Evolutionary conservation across 306 rosid species (phyloP), one percentile per base, ranked within the genome.

Genomic region (Quercus cerris): DNA sequence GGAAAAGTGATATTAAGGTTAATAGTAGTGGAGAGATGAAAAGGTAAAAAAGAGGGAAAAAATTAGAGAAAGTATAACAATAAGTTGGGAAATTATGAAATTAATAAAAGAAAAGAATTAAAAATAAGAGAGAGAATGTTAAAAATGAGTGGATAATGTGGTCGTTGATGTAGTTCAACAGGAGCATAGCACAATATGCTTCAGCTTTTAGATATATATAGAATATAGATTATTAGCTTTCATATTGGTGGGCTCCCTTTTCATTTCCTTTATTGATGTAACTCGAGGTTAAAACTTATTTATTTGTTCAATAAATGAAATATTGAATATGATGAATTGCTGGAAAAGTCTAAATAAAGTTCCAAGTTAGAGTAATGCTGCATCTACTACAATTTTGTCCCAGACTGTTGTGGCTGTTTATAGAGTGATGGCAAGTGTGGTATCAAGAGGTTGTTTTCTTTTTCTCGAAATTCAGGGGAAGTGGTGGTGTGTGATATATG

Each of bases 151-250:
- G 46, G 11, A 8, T 41, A 41, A 41, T 41, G 12, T 41, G 46
- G 1, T 3, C 0, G 3, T 8, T 41, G 12, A 41, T 8, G 1
- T 41, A 3, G 3, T 41, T 41, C 41, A 41, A 41, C 1, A 41
- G 0, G 1, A 41, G 0, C 1, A 0, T 41, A 41, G 46, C 11
- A 41, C 46, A 41, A 41, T 8, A 41, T 3, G 0, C 0, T 41
- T 41, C 1, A 41, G 0, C 11, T 41, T 41, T 41, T 41, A 41
- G 11, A 41, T 41, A 41, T 7, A 35, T 35, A 35, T 35, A 35
- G 0, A 35, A 38, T 38, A 41, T 41, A 41, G 3, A 49, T 13
- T 23, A 23, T 25, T 23, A 25, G 33, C 20, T 14, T 63, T 18
- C 44, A 5, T 17, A n/a, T 13, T 63, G 44, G 17, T 28, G 70